A percentile compares a stretch with the other conserved stretches of the same genome.
phyloP scores from a whole-genome alignment of 1,284 basidiomycete species.

The Retiboletus flavoniger region DNA sequence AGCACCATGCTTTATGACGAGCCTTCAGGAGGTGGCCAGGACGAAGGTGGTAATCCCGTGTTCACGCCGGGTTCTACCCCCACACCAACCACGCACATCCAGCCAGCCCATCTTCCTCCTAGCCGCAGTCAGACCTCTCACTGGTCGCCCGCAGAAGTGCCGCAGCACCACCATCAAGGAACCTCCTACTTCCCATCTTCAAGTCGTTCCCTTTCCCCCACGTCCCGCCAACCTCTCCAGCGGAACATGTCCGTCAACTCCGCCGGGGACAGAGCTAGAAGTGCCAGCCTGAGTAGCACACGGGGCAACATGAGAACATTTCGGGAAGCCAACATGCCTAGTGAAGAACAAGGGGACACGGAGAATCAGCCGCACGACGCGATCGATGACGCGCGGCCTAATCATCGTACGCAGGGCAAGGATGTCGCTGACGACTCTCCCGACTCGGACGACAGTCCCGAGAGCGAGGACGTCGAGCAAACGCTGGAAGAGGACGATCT shows the following conservation, averaged over 20 bases:
- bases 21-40: constrained; percentile 12
- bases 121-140: constrained; percentile 53
- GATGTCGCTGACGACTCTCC: constrained; percentile 26
- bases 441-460: constrained; percentile 37
- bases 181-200: constrained; percentile 59
- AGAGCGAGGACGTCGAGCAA: constrained; percentile 37
- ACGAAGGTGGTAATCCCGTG: constrained; percentile 31
- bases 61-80: constrained; percentile 39
- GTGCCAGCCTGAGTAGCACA: constrained; percentile 60
- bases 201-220: constrained; percentile 41
- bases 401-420: constrained; percentile 31
- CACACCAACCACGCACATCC: constrained; percentile 32
- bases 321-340: constrained; percentile 44
- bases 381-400: constrained; percentile 29
- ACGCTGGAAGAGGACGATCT: constrained; percentile 71
- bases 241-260: constrained; percentile 53
- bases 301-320: constrained; percentile 44
- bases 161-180: constrained; percentile 58
- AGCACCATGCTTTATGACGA: constrained; percentile 11
- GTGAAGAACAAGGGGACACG: constrained; percentile 45
- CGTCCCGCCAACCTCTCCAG: constrained; percentile 35
- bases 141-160: constrained; percentile 45
- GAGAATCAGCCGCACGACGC: constrained; percentile 34
- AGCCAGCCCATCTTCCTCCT: constrained; percentile 42
- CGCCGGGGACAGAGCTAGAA: constrained; percentile 49